phyloP scores from a whole-genome alignment of 345 rosid species.

The Acer negundo region DNA sequence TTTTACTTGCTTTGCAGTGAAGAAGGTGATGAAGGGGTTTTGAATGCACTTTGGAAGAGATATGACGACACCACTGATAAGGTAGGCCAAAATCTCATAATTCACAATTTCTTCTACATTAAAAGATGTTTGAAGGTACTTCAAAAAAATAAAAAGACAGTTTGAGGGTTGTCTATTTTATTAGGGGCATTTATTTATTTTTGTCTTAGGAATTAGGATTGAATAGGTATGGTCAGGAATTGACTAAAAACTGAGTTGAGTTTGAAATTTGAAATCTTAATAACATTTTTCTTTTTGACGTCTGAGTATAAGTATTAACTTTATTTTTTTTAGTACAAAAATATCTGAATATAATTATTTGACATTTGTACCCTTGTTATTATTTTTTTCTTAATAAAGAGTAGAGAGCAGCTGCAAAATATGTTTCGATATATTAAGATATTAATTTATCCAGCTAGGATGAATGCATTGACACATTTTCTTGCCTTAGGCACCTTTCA shows the following conservation, averaged over 20 bases:
- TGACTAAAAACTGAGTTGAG: neutral
- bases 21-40: constrained; percentile 52
- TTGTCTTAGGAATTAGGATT: neutral
- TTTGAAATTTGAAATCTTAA: neutral
- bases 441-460: neutral
- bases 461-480: neutral
- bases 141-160: too few species aligned
- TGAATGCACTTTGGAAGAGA: constrained; percentile 59
- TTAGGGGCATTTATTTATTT: neutral
- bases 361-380: neutral
- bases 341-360: neutral
- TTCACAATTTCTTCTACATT: neutral
- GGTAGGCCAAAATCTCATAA: constrained; percentile 34
- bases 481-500: neutral
- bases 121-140: neutral
- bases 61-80: constrained; percentile 48
- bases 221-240: neutral
- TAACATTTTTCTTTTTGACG: neutral
- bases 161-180: constrained; percentile 13
- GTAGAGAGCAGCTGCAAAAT: neutral
- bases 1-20: constrained; percentile 38
- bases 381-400: neutral
- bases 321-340: neutral
- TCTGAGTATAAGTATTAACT: neutral
- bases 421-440: neutral